Evolutionary conservation across 345 rosid species (phyloP).

Genomic region (Citrus hindsii): DNA sequence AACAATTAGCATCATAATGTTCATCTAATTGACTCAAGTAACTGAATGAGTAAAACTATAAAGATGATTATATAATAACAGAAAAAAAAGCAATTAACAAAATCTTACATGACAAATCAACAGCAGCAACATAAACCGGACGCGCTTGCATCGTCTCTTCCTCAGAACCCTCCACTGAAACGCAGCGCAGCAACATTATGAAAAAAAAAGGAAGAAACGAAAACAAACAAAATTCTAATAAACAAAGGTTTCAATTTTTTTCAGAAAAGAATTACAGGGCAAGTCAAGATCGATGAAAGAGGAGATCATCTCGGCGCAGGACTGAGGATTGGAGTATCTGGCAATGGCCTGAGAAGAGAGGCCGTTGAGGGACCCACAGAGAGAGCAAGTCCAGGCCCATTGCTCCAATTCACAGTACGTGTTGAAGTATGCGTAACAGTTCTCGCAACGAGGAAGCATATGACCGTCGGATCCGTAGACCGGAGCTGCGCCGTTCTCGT

Average conservation of each 20-base stretch:
- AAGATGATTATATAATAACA: neutral
- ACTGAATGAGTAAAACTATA: neutral
- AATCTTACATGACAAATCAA: conserved; percentile 86
- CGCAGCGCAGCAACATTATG: neutral
- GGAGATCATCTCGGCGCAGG: conserved; percentile 81
- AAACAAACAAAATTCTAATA: neutral
- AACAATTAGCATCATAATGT: neutral
- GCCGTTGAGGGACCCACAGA: conserved; percentile 89
- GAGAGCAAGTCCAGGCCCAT: conserved; percentile 94
- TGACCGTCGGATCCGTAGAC: conserved; percentile 78
- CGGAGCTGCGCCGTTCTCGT: conserved; percentile 77
- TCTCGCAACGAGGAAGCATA: conserved; percentile 88
- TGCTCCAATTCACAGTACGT: conserved; percentile 93
- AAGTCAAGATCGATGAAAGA: conserved; percentile 94
- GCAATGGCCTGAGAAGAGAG: conserved; percentile 67
- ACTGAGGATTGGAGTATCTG: conserved; percentile 74
- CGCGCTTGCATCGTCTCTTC: conserved; percentile 70
- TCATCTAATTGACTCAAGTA: neutral
- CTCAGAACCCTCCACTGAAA: conserved; percentile 72
- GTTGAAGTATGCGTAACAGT: conserved; percentile 91
- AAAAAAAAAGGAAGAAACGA: neutral
- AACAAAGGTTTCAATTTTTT: too few relatives aligned
- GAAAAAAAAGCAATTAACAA: neutral
- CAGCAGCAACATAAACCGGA: conserved; percentile 96
- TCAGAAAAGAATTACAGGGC: conserved; percentile 43